phyloP scores from a whole-genome alignment of 225 moss, liverwort and hornwort genomes.

The Antitrichia curtipendula region DNA sequence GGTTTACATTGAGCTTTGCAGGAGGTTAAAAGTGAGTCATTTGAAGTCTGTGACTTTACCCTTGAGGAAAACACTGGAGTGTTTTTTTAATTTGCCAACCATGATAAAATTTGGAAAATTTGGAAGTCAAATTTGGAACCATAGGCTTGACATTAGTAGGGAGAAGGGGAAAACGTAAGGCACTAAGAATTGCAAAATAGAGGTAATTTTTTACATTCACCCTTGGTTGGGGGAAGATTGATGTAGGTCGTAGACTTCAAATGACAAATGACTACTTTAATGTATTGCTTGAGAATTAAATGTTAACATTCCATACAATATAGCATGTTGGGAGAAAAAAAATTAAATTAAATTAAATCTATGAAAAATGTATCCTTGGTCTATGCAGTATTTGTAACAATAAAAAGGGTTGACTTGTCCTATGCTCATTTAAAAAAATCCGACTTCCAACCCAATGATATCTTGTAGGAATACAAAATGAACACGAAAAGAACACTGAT shows the following conservation, averaged over 20 bases:
- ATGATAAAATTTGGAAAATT: neutral
- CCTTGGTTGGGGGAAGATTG: neutral
- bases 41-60: accelerated
- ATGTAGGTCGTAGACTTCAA: no score
- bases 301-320: neutral
- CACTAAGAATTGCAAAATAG: neutral
- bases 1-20: neutral
- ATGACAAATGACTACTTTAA: neutral
- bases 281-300: neutral
- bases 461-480: no score
- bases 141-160: accelerated
- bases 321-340: neutral
- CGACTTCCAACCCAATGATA: neutral
- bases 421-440: neutral
- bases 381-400: neutral
- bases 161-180: accelerated
- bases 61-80: accelerated
- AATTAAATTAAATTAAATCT: neutral
- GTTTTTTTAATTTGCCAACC: neutral
- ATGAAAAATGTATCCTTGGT: no score
- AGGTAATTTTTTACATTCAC: neutral
- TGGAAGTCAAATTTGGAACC: neutral
- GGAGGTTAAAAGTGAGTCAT: neutral
- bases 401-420: neutral
- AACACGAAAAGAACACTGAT: no score